Conservation (phyloP, 495 filamentous ascomycete genomes). For the Aspergillus cristatus region DNA sequence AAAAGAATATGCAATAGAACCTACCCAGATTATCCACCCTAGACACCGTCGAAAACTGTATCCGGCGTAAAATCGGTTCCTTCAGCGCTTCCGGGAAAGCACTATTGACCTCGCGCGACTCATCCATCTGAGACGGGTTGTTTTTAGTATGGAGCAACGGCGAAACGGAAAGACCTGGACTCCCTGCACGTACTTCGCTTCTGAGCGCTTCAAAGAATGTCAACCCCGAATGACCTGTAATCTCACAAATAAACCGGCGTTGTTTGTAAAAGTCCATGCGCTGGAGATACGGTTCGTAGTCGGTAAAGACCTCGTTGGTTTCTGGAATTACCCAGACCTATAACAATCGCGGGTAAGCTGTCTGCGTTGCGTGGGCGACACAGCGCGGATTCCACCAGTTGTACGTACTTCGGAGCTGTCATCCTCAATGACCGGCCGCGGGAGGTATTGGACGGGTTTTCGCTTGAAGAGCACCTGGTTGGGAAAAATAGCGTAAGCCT, state of each 20-base stretch:
- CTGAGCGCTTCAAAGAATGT: constrained; percentile 90
- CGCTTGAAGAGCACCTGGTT: constrained; percentile 86
- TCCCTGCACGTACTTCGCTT: constrained; percentile 66
- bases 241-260: constrained; percentile 87
- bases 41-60: constrained; percentile 86
- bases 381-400: background rate
- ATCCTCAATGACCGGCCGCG: constrained; percentile 63
- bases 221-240: constrained; percentile 85
- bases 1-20: constrained; percentile 12
- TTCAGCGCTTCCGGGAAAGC: constrained; percentile 87
- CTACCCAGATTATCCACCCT: constrained; percentile 83
- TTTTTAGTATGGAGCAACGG: too few species aligned
- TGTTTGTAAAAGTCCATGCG: constrained; percentile 92
- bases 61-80: constrained; percentile 77
- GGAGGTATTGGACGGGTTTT: constrained; percentile 82
- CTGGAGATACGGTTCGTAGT: constrained; percentile 79
- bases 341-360: constrained; percentile 4
- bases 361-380: background rate
- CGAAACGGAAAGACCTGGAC: background rate
- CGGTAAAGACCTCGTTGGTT: constrained; percentile 83
- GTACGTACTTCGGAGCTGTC: constrained; percentile 65
- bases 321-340: constrained; percentile 88
- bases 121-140: constrained; percentile 51
- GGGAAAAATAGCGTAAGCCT: constrained; percentile 16
- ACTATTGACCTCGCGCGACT: constrained; percentile 80